Conservation (phyloP, 2,329 filamentous ascomycete genomes). For the Aspergillus ochraceus region DNA sequence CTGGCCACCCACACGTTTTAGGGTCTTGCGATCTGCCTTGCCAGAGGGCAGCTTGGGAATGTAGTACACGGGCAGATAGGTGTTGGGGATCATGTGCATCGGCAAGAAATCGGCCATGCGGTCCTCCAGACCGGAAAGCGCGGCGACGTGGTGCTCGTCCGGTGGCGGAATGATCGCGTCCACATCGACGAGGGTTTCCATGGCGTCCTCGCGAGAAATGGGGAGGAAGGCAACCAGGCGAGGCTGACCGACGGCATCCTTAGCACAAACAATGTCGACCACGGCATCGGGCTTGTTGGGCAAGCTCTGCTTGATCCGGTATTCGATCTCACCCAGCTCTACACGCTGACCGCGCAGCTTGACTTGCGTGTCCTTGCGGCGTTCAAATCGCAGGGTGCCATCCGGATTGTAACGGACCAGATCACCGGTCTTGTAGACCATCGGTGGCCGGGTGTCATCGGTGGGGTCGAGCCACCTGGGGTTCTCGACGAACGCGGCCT, state of each 20-base stretch:
- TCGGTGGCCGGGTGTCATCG: constrained; percentile 2
- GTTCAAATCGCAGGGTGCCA: constrained; percentile 18
- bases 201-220: neutral
- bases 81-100: constrained; percentile 11
- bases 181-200: neutral
- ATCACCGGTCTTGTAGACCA: constrained; percentile 27
- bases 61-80: constrained; percentile 5
- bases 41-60: constrained; percentile 10
- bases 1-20: constrained; percentile 1
- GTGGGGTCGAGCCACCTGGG: constrained; percentile 4
- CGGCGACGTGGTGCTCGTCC: constrained; percentile 5
- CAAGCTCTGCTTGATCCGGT: constrained; percentile 25
- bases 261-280: constrained; percentile 51
- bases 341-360: constrained; percentile 33
- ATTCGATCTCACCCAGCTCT: constrained; percentile 32
- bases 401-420: constrained; percentile 20
- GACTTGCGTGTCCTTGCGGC: constrained; percentile 31
- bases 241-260: constrained; percentile 40
- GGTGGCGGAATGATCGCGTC: constrained; percentile 7
- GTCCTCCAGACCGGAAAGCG: constrained; percentile 6
- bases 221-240: constrained; percentile 48
- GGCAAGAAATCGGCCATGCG: constrained; percentile 7
- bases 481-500: constrained; percentile 4
- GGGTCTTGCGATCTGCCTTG: constrained; percentile 9
- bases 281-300: constrained; percentile 45